Evolutionary conservation across 805 yeast species (phyloP), one percentile per base, ranked within the genome.

Genomic region (Candida maltosa): DNA sequence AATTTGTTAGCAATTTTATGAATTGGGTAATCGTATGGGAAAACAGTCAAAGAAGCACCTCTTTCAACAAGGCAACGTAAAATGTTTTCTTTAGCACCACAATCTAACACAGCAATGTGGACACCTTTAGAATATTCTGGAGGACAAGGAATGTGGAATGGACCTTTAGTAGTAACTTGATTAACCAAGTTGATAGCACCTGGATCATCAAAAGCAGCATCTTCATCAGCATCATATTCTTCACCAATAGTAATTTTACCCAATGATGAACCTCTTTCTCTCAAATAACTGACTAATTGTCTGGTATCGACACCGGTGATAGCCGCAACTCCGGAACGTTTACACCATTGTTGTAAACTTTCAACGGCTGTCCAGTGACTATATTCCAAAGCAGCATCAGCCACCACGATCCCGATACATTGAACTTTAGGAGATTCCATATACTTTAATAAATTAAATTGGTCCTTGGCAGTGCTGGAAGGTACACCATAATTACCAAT

Each of bases 351-450:
- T 41, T 87, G 84, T 39, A 93, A 74, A 14, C 95, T 83, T 69
- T 93, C 97, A 22, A 93, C 96, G 3, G 99, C 99, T 24, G 97
- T 89, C 98, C 98, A 93, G 62, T 93, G 99, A n/a, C 96, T 87
- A 64, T 91, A 87, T 58, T 88, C 76, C 74, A 89, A 76, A 16
- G 98, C 97, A 37, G 78, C 96, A 56, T 93, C 96, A 28, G 95
- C 85, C 18, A 93, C 98, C 32, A 93, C 95, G 40, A 93, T 87
- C 49, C 97, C 99, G 42, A 85, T 81, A 65, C 97, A 89, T 65
- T 93, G 97, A 38, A 87, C 80, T 48, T 75, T 77, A 4, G 97
- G 93, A 39, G 89, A 78, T 69, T 93, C 99, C 65, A 93, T 83
- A 64, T 87, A 87, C 61, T 86, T 87, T 56, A 91, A 75, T 47